Percentiles rank a stretch among this genome's conserved stretches.
These are phyloP conservation scores for Paecilomyces niveus DNA, from an alignment of 2,329 filamentous ascomycete genomes.

Conservation along the genomic window DNA sequence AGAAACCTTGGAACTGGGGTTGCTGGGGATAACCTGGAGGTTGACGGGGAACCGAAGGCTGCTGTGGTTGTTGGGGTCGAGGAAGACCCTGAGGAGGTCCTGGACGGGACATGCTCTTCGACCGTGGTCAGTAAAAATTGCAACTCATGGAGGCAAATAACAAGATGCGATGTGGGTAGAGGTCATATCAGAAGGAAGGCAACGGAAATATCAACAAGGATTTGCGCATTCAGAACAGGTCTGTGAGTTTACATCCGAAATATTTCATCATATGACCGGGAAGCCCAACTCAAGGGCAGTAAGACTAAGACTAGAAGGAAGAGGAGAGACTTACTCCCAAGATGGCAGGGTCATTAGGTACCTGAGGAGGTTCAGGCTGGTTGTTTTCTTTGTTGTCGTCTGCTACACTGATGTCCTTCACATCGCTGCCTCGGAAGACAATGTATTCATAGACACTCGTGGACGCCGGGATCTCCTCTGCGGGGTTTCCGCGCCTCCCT, in stretches of 20 bases:
- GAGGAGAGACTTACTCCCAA: slow-evolving; percentile 73
- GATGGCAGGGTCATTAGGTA: slow-evolving; percentile 94
- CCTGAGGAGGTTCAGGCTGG: slow-evolving; percentile 65
- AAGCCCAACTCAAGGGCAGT: slow-evolving; percentile 8
- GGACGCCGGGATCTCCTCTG: slow-evolving; percentile 75
- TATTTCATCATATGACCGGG: slow-evolving; percentile 62
- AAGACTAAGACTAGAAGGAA: slow-evolving; percentile 6
- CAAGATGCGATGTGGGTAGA: slow-evolving; percentile 7
- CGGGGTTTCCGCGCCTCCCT: slow-evolving; percentile 69
- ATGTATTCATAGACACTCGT: slow-evolving; percentile 97
- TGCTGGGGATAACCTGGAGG: slow-evolving; percentile 34
- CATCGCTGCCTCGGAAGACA: slow-evolving; percentile 94
- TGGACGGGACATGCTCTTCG: slow-evolving; percentile 38
- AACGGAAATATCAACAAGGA: slow-evolving; percentile 97
- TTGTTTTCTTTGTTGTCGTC: slow-evolving; percentile 66
- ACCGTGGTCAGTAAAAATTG: slow-evolving; percentile 4
- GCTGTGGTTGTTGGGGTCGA: slow-evolving; percentile 38
- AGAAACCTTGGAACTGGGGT: slow-evolving; percentile 37
- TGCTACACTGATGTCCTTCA: slow-evolving; percentile 94
- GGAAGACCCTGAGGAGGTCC: slow-evolving; percentile 33
- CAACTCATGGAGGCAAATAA: slow-evolving; percentile 2
- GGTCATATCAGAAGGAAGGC: slow-evolving; percentile 93
- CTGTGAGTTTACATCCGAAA: slow-evolving; percentile 89
- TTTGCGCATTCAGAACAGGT: slow-evolving; percentile 85
- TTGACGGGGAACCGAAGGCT: slow-evolving; percentile 32